A percentile compares a stretch with the other conserved stretches of the same genome.
Evolutionary conservation across 148 eudicot species (phyloP).

Genomic region (Dianthus caryophyllus): DNA sequence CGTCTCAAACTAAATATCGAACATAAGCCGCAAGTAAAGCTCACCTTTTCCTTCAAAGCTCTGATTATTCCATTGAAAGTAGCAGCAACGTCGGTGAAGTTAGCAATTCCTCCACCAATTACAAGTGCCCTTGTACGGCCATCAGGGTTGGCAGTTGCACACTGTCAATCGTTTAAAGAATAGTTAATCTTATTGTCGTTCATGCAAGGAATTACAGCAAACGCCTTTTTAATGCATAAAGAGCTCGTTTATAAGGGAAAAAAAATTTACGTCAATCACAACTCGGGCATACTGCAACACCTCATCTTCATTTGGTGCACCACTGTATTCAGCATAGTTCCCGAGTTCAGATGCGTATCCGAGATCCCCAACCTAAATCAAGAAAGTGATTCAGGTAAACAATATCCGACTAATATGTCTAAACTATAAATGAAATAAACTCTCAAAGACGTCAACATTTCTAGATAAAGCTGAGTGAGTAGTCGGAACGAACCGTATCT

Average conservation of each 20-base stretch:
- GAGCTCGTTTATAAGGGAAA: neutral
- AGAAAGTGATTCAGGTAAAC: neutral
- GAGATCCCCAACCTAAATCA: conserved; percentile 46
- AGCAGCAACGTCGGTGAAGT: conserved; percentile 96
- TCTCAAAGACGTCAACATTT: too few species aligned
- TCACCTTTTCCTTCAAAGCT: conserved; percentile 50
- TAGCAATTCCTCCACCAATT: conserved; percentile 95
- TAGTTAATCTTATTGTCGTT: neutral
- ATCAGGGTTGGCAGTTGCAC: conserved; percentile 96
- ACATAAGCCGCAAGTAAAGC: neutral
- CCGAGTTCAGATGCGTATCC: conserved; percentile 50
- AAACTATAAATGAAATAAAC: neutral
- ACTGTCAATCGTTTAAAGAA: conserved; percentile 38
- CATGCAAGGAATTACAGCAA: neutral
- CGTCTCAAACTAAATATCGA: neutral
- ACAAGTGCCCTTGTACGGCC: conserved; percentile 87
- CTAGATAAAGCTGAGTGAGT: neutral
- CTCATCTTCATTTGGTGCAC: conserved; percentile 54
- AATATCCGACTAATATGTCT: neutral
- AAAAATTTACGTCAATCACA: conserved; percentile 43
- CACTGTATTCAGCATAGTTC: conserved; percentile 50
- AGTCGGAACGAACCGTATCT: conserved; percentile 34
- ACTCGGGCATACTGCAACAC: conserved; percentile 54
- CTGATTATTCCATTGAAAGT: conserved; percentile 66
- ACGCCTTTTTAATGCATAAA: neutral